Evolutionary conservation across 2,329 filamentous ascomycete species (phyloP), one percentile per base, ranked within the genome.

Genomic region (Fusarium tuaranense): DNA sequence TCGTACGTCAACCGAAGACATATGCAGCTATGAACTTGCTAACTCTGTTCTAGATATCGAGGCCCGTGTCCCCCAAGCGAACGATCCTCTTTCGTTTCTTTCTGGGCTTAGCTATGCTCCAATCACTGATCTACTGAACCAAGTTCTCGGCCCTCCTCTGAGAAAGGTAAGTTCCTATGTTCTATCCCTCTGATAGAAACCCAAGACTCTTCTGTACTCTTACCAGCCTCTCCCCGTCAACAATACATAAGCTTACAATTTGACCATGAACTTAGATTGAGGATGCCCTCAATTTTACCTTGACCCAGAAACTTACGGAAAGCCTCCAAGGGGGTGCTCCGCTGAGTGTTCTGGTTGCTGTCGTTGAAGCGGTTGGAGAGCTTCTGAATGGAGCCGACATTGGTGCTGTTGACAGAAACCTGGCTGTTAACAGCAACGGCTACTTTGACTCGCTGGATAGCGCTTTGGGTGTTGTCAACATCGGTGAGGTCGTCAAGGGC

Each of bases 321-420:
- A 25, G 30, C 51, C 20, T 68, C 20, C 34, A 59, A 12, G 48
- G 59, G 12, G 38, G 55, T 12, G 65, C 65, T 7, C 65, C 65
- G 4, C 60, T 68, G 14, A 68, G 60, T 32, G 65, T 68, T 32
- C 7, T 64, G 27, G 65, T 68, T 25, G 65, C 65, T 7, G 53
- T 68, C 34, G 65, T 64, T 46, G 65, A 68, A 18, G 65, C 65
- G 1, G 51, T 68, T 10, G 65, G 66, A 8, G 66, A 68, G 51
- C 60, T 64, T 18, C 61, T 68, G 5, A 36, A 34, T 10, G 66
- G 66, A 4, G 38, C 30, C 22, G 66, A 68, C n/a, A 64, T 68
- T 32, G 53, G 41, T 13, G 38, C 27, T 13, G 66, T 68, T 16
- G 59, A 65, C 39, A 36, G 64, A n/a, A 59, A 68, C 16, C 34